These are phyloP conservation scores for Picochlorum sp. DNA, from an alignment of 139 green algal species.

Conservation along the genomic window DNA sequence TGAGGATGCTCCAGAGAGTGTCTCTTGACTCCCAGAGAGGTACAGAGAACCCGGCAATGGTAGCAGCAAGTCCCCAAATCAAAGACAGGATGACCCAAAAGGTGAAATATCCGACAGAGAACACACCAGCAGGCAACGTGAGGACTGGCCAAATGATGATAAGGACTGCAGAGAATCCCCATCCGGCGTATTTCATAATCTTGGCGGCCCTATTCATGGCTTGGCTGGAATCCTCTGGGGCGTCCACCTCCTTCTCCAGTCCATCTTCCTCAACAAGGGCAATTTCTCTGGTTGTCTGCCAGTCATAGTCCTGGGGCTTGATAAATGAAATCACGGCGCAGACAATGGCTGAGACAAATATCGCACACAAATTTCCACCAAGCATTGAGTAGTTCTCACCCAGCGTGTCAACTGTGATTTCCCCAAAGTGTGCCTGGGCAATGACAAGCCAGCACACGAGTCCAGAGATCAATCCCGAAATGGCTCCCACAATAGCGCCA, in stretches of 20 bases:
- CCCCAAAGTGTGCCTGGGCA: slow-evolving; percentile 23
- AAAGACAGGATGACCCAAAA: slow-evolving; percentile 68
- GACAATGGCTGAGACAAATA: slow-evolving; percentile 59
- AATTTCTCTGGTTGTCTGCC: slow-evolving; percentile 39
- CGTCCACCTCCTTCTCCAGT: slow-evolving; percentile 6
- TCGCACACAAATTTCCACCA: slow-evolving; percentile 71
- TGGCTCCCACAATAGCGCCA: slow-evolving; percentile 60
- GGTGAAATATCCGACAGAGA: slow-evolving; percentile 60
- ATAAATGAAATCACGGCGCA: slow-evolving; percentile 46
- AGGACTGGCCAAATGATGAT: slow-evolving; percentile 59
- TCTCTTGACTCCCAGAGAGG: slow-evolving; percentile 41
- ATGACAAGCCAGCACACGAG: slow-evolving; percentile 58
- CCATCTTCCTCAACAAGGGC: slow-evolving; percentile 47
- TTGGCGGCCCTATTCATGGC: slow-evolving; percentile 39
- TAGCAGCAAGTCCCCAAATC: slow-evolving; percentile 39
- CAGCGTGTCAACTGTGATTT: slow-evolving; percentile 42
- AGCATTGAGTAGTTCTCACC: slow-evolving; percentile 79
- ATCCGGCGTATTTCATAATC: slow-evolving; percentile 36
- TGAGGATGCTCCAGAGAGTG: slow-evolving; percentile 12
- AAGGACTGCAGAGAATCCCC: slow-evolving; percentile 45
- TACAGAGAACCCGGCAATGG: slow-evolving; percentile 29
- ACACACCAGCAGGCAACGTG: slow-evolving; percentile 55
- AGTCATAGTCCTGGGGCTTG: slow-evolving; percentile 51
- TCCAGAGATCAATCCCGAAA: slow-evolving; percentile 38
- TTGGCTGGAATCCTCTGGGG: slow-evolving; percentile 19